A percentile compares a stretch with the other conserved stretches of the same genome.
These are phyloP conservation scores for Gonium pectorale DNA, from an alignment of 139 green algal species.

Conservation along the genomic window DNA sequence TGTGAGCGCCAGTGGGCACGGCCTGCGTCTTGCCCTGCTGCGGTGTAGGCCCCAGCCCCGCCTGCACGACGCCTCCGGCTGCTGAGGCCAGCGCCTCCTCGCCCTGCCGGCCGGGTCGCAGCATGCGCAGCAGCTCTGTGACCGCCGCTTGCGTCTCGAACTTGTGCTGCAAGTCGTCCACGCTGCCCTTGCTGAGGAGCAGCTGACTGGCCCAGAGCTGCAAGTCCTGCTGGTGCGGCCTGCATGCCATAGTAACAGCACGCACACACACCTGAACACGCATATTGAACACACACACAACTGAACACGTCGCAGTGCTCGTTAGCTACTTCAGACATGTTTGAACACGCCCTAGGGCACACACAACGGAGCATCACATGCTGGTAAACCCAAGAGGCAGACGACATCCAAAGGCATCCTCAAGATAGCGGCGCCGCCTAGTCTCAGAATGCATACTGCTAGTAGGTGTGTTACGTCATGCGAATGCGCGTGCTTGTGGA, in stretches of 20 bases:
- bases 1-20: neutral
- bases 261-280: neutral
- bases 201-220: constrained; percentile 68
- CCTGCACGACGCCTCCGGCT: neutral
- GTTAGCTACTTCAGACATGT: no score
- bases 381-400: no score
- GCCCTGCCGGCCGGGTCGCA: constrained; percentile 34
- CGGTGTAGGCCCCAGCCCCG: neutral
- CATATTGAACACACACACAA: neutral
- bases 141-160: constrained; percentile 60
- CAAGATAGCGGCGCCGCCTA: no score
- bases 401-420: no score
- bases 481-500: no score
- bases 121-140: constrained; percentile 59
- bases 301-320: neutral
- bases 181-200: constrained; percentile 55
- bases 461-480: no score
- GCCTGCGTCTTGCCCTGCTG: neutral
- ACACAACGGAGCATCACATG: no score
- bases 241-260: neutral
- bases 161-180: constrained; percentile 59
- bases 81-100: constrained; percentile 19
- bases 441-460: no score
- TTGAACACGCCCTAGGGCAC: no score
- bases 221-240: constrained; percentile 64